Evolutionary conservation across 1,139 yeast genomes (phyloP).

Genomic region (Arxiozyma heterogenica): DNA sequence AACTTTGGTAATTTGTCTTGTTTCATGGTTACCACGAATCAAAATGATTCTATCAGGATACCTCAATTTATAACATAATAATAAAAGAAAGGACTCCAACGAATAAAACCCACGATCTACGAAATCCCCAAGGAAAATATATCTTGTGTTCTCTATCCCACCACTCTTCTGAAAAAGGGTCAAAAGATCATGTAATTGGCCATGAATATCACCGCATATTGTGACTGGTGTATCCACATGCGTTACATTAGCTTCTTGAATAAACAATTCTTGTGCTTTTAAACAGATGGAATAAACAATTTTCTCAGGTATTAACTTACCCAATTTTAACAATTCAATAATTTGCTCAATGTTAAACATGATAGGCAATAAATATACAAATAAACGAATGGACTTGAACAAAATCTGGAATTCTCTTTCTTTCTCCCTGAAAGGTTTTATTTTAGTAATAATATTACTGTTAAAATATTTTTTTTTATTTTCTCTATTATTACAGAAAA

Average conservation of each 20-base stretch:
- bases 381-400: not conserved
- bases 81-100: slow-evolving; percentile 71
- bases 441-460: too few species aligned
- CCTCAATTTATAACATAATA: slow-evolving; percentile 78
- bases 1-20: slow-evolving; percentile 93
- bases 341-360: slow-evolving; percentile 26
- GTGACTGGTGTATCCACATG: slow-evolving; percentile 94
- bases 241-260: slow-evolving; percentile 87
- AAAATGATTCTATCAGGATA: slow-evolving; percentile 91
- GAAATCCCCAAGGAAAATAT: slow-evolving; percentile 51
- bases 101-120: slow-evolving; percentile 97
- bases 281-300: slow-evolving; percentile 76
- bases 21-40: slow-evolving; percentile 94
- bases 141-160: slow-evolving; percentile 62
- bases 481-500: too few species aligned
- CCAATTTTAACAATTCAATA: slow-evolving; percentile 57
- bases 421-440: not conserved
- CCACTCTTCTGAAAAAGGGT: slow-evolving; percentile 79
- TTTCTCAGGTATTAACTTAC: slow-evolving; percentile 76
- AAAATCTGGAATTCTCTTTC: not conserved
- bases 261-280: slow-evolving; percentile 86
- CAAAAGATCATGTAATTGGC: slow-evolving; percentile 88
- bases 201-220: slow-evolving; percentile 98
- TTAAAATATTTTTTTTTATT: too few species aligned
- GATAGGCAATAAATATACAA: not conserved